Conservation (phyloP, 169 alveolate genomes). For the Cryptosporidium baileyi region DNA sequence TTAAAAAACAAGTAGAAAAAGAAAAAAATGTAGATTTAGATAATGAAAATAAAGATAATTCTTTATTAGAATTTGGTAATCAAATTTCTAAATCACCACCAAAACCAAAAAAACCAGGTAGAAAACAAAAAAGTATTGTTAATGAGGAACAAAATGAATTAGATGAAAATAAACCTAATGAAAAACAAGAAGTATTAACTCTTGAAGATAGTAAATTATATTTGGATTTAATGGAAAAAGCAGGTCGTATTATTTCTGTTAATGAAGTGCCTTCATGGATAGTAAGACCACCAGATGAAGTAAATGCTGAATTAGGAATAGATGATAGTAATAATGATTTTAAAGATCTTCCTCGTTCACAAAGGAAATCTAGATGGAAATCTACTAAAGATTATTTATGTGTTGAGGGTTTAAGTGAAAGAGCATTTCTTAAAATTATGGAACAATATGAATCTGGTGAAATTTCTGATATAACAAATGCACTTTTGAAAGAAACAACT, state of each 20-base stretch:
- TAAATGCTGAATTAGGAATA: slow-evolving; percentile 58
- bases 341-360: slow-evolving; percentile 10
- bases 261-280: slow-evolving; percentile 64
- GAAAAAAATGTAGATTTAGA: neutral
- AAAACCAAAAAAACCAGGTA: slow-evolving; percentile 54
- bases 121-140: slow-evolving; percentile 17
- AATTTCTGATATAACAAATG: slow-evolving; percentile 18
- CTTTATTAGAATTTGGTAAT: slow-evolving; percentile 6
- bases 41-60: neutral
- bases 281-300: slow-evolving; percentile 60
- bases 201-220: slow-evolving; percentile 18
- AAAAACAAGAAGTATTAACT: neutral
- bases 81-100: slow-evolving; percentile 32
- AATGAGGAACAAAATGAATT: neutral
- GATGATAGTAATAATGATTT: neutral
- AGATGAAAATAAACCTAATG: neutral
- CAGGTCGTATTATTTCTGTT: slow-evolving; percentile 37
- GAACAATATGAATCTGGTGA: slow-evolving; percentile 53
- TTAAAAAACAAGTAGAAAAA: neutral
- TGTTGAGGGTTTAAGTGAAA: slow-evolving; percentile 59
- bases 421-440: slow-evolving; percentile 37
- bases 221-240: slow-evolving; percentile 18
- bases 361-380: slow-evolving; percentile 56
- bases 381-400: slow-evolving; percentile 42
- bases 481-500: slow-evolving; percentile 12